These are phyloP conservation scores for Colletotrichum cereale DNA, from an alignment of 2,329 filamentous ascomycete species.

Conservation along the genomic window DNA sequence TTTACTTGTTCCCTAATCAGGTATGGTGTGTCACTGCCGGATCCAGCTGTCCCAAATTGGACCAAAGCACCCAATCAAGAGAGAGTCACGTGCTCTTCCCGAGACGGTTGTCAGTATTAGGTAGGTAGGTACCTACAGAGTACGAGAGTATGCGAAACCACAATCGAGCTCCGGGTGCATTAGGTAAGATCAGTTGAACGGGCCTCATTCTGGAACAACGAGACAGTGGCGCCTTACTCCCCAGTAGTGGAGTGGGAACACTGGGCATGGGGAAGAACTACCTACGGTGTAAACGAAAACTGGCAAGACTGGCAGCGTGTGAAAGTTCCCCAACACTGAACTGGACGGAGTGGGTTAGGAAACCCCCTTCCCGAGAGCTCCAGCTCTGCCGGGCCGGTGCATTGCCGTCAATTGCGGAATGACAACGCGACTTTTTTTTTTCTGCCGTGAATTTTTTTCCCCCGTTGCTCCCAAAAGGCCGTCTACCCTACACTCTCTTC, in stretches of 20 bases:
- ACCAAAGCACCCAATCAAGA: background rate
- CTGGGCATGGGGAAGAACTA: background rate
- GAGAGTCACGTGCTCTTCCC: background rate
- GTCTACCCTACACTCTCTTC: slow-evolving; percentile 18
- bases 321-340: slow-evolving; percentile 9
- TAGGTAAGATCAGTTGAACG: slow-evolving; percentile 14
- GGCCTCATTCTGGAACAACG: background rate
- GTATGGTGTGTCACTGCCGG: background rate
- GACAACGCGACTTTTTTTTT: slow-evolving; percentile 34
- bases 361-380: slow-evolving; percentile 31
- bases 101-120: background rate
- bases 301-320: slow-evolving; percentile 3
- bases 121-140: too few relatives aligned
- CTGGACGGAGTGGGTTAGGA: slow-evolving; percentile 27
- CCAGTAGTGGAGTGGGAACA: background rate
- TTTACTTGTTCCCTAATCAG: slow-evolving; percentile 28
- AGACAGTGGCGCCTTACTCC: background rate
- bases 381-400: slow-evolving; percentile 36
- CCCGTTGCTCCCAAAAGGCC: slow-evolving; percentile 9
- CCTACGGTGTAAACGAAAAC: too few relatives aligned
- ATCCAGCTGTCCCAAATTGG: background rate
- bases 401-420: slow-evolving; percentile 40
- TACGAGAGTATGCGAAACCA: background rate
- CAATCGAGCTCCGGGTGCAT: background rate
- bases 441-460: slow-evolving; percentile 31